phyloP scores from a whole-genome alignment of 202 grass and related monocot species.

The Panicum virgatum region DNA sequence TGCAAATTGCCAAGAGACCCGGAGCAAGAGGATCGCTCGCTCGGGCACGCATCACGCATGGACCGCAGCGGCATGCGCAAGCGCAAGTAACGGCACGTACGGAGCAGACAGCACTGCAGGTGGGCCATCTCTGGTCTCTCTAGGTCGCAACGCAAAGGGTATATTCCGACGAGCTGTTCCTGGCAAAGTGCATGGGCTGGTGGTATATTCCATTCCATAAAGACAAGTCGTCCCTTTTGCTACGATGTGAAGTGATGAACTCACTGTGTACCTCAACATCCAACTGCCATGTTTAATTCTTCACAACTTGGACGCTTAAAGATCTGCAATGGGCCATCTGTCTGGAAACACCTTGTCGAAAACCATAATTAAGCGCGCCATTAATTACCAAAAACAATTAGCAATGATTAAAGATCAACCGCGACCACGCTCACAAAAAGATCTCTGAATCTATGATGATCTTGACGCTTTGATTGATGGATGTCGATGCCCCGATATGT shows the following conservation, averaged over 20 bases:
- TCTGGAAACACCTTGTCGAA: too few relatives aligned
- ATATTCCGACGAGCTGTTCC: slow-evolving; percentile 7
- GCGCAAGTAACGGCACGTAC: too few relatives aligned
- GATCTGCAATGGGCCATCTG: too few relatives aligned
- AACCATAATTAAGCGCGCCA: background rate
- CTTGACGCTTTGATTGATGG: background rate
- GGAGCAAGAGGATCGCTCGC: background rate
- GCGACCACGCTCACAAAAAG: background rate
- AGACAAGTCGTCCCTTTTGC: background rate
- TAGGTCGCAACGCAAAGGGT: background rate
- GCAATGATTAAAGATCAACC: background rate
- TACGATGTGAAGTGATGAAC: background rate
- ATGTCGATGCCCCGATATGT: too few relatives aligned
- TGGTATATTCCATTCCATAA: background rate
- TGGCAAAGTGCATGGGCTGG: background rate
- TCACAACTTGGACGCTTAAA: too few relatives aligned
- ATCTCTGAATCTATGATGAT: background rate
- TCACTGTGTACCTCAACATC: too few relatives aligned
- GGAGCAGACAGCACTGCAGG: background rate
- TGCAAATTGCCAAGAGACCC: background rate
- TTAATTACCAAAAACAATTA: background rate
- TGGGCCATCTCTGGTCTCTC: background rate
- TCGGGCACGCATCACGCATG: background rate
- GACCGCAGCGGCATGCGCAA: background rate
- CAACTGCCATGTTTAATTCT: background rate